These are phyloP conservation scores for Delonix regia DNA, from an alignment of 306 rosid species.

Conservation along the genomic window DNA sequence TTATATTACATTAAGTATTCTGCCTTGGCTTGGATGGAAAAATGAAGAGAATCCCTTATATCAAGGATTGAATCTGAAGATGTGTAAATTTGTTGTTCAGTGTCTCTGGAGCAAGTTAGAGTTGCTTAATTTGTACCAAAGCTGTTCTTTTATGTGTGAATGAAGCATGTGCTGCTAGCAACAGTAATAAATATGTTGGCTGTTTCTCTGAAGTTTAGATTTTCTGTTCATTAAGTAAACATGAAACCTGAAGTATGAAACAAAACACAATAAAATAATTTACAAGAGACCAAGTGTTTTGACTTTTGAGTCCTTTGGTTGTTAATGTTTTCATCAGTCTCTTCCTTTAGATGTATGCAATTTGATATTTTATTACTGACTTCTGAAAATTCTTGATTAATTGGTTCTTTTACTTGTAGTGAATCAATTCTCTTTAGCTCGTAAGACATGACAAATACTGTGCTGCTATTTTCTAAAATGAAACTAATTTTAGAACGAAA, in stretches of 20 bases:
- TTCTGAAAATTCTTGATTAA: background rate
- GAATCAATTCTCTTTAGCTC: background rate
- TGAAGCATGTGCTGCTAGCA: no score
- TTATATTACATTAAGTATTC: background rate
- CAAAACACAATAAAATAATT: no score
- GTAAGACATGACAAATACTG: background rate
- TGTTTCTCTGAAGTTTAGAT: background rate
- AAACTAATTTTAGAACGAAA: background rate
- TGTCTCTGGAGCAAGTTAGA: background rate
- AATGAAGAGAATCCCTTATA: background rate
- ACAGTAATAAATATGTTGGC: no score
- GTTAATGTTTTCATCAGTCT: no score
- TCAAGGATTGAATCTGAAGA: background rate
- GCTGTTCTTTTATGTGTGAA: no score
- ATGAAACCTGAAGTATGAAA: background rate
- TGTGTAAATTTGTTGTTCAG: background rate
- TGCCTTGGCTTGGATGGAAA: constrained; percentile 12
- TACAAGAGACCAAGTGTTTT: background rate
- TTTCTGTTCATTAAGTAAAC: background rate
- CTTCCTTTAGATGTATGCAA: background rate
- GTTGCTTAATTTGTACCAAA: background rate
- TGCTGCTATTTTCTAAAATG: background rate
- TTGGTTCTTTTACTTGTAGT: background rate
- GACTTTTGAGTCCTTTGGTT: background rate
- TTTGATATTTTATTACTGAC: background rate